phyloP scores from a whole-genome alignment of 164 flowering plant genomes.

The Litsea cubeba region DNA sequence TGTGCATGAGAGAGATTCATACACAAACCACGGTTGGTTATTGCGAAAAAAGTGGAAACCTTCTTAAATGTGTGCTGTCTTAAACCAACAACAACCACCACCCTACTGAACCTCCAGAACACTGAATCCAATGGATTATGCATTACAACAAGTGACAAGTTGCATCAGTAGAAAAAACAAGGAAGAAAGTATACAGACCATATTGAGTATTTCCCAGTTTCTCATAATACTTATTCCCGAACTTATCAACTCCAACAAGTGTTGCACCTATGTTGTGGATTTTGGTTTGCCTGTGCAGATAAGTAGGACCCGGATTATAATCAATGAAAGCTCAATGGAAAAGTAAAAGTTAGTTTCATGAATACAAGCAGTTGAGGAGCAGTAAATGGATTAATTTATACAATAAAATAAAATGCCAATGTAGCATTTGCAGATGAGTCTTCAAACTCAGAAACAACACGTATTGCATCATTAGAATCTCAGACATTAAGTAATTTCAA shows the following conservation, averaged over 20 bases:
- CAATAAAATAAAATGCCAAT: too few species aligned
- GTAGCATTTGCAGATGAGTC: too few species aligned
- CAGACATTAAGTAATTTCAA: too few species aligned
- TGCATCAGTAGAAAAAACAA: neutral
- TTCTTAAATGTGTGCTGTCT: neutral
- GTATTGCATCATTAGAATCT: too few species aligned
- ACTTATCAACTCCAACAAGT: conserved; percentile 85
- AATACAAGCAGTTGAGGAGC: neutral
- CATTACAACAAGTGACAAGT: neutral
- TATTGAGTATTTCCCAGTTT: conserved; percentile 48
- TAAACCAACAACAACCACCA: neutral
- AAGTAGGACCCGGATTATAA: conserved; percentile 3
- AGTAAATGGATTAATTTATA: neutral
- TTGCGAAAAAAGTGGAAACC: neutral
- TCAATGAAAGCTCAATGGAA: neutral
- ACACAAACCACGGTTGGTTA: neutral
- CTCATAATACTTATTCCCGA: conserved; percentile 89
- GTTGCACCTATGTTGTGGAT: conserved; percentile 91
- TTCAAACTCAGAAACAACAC: neutral
- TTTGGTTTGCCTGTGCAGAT: conserved; percentile 79
- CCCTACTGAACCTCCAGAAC: neutral
- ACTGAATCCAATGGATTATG: neutral
- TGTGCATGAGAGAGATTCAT: neutral
- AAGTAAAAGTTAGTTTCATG: neutral
- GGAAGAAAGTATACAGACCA: conserved; percentile 37